These are phyloP conservation scores for Oryza meyeriana DNA, from an alignment of 176 grass and related monocot species.

Conservation along the genomic window DNA sequence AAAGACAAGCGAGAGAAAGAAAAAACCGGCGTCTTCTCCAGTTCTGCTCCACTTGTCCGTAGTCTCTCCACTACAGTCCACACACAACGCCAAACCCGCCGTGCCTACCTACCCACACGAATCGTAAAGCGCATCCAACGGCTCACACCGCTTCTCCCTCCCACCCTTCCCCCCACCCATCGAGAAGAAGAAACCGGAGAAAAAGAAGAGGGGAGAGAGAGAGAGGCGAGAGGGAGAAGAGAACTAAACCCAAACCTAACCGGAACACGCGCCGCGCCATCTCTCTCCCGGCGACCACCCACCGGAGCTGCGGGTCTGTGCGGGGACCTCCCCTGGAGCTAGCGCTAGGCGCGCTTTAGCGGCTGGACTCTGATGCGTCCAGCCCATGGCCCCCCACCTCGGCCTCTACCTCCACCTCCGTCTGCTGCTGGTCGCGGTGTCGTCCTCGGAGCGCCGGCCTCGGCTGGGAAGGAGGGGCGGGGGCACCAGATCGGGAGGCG, in stretches of 20 bases:
- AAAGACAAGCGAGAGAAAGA: slow-evolving; percentile 23
- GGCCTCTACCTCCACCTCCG: slow-evolving; percentile 39
- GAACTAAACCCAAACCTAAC: slow-evolving; percentile 42
- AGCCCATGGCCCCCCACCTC: slow-evolving; percentile 60
- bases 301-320: neutral
- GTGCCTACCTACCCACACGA: slow-evolving; percentile 6
- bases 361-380: slow-evolving; percentile 76
- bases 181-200: neutral
- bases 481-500: slow-evolving; percentile 38
- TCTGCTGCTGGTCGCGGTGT: slow-evolving; percentile 30
- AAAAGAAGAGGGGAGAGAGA: no score
- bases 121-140: slow-evolving; percentile 37
- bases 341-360: neutral
- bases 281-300: slow-evolving; percentile 16
- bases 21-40: neutral
- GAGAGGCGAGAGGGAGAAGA: slow-evolving; percentile 10
- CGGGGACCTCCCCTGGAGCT: neutral
- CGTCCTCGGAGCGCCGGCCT: slow-evolving; percentile 40
- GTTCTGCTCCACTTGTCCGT: slow-evolving; percentile 29
- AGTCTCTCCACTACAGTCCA: slow-evolving; percentile 26
- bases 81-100: neutral
- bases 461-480: slow-evolving; percentile 11
- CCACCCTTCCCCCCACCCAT: neutral
- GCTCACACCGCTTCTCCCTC: neutral
- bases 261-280: slow-evolving; percentile 17